Evolutionary conservation across 1,284 basidiomycete species (phyloP).

Genomic region (Microbotryomycetes sp.): DNA sequence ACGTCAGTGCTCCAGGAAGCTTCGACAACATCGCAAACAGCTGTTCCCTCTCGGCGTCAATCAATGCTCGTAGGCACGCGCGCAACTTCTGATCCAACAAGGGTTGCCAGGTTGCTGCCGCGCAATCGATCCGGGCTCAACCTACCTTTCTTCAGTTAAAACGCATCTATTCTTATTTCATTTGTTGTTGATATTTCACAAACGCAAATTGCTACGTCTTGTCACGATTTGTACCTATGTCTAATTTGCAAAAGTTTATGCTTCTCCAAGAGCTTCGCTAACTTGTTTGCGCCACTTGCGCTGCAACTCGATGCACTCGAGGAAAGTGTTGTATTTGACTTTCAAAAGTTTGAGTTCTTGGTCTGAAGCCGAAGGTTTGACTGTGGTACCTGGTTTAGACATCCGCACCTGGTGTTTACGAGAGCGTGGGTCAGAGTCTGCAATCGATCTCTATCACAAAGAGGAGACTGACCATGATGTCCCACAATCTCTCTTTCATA

Average conservation of each 20-base stretch:
- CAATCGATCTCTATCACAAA: background rate
- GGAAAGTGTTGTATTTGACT: constrained; percentile 91
- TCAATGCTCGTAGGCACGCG: background rate
- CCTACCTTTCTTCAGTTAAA: background rate
- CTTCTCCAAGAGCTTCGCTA: constrained; percentile 31
- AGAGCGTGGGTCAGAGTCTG: too few species aligned
- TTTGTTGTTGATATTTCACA: background rate
- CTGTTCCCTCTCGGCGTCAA: background rate
- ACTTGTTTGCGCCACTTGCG: constrained; percentile 57
- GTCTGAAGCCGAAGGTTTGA: constrained; percentile 56
- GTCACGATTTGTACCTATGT: background rate
- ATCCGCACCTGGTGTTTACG: constrained; percentile 86
- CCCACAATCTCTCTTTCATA: constrained; percentile 71
- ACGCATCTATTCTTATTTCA: background rate
- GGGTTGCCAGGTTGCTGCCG: background rate
- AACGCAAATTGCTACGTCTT: background rate
- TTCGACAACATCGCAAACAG: too few species aligned
- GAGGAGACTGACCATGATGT: constrained; percentile 69
- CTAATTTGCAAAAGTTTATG: background rate
- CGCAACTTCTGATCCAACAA: background rate
- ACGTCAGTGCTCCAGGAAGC: background rate
- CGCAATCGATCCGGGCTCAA: background rate
- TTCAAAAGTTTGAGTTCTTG: constrained; percentile 69
- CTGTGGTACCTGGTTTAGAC: constrained; percentile 74
- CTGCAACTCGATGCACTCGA: constrained; percentile 81